These are phyloP conservation scores for Geotrichum candidum DNA, from an alignment of 1,139 yeast genomes.

Conservation along the genomic window DNA sequence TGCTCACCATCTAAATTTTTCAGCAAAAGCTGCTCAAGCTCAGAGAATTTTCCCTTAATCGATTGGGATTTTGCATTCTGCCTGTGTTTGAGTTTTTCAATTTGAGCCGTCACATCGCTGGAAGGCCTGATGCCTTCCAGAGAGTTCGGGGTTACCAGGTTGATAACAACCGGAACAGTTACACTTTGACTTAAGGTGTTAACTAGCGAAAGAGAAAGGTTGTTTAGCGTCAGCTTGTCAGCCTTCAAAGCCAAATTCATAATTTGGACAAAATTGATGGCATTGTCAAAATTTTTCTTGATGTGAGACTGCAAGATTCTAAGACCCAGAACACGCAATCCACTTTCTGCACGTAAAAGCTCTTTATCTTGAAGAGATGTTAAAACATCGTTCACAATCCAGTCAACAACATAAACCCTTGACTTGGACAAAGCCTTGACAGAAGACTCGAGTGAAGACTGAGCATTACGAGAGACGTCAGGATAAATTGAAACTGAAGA, in stretches of 20 bases:
- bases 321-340: slow-evolving; percentile 42
- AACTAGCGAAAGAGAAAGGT: slow-evolving; percentile 31
- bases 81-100: slow-evolving; percentile 50
- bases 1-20: slow-evolving; percentile 28
- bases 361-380: slow-evolving; percentile 52
- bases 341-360: slow-evolving; percentile 58
- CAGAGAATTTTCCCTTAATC: slow-evolving; percentile 6
- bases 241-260: slow-evolving; percentile 53
- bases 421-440: slow-evolving; percentile 72
- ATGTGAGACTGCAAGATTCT: slow-evolving; percentile 43
- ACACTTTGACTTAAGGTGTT: slow-evolving; percentile 26
- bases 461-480: slow-evolving; percentile 66
- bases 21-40: slow-evolving; percentile 12
- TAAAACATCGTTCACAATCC: slow-evolving; percentile 46
- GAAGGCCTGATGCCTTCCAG: slow-evolving; percentile 57
- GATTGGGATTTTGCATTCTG: slow-evolving; percentile 38
- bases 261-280: slow-evolving; percentile 44
- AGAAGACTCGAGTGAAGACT: slow-evolving; percentile 59
- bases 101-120: slow-evolving; percentile 46
- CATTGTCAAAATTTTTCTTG: slow-evolving; percentile 51
- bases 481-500: slow-evolving; percentile 68
- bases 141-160: slow-evolving; percentile 42
- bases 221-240: slow-evolving; percentile 43
- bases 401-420: slow-evolving; percentile 33
- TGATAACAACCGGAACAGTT: slow-evolving; percentile 14